phyloP scores from a whole-genome alignment of 1,139 yeast genomes.

The Pichia sp. region DNA sequence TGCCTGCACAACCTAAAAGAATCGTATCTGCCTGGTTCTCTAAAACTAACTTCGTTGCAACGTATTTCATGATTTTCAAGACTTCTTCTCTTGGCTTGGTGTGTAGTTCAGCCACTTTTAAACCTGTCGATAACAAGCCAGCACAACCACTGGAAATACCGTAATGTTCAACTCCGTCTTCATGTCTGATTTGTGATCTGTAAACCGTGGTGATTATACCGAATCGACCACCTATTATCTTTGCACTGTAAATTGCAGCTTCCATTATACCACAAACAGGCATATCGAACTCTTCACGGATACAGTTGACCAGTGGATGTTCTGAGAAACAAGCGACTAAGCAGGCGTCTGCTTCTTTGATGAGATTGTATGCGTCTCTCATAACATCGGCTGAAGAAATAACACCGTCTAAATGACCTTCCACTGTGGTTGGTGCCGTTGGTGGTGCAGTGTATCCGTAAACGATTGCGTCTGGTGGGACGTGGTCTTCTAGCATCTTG shows the following conservation, averaged over 20 bases:
- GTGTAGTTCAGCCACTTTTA: conserved; percentile 35
- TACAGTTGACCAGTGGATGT: conserved; percentile 32
- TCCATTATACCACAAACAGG: conserved; percentile 34
- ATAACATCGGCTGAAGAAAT: conserved; percentile 31
- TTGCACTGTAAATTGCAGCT: conserved; percentile 26
- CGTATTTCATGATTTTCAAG: conserved; percentile 27
- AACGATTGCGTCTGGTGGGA: conserved; percentile 30
- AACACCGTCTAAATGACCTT: conserved; percentile 34
- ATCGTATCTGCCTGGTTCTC: conserved; percentile 33
- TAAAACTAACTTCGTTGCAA: conserved; percentile 29
- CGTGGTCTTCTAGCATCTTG: conserved; percentile 25
- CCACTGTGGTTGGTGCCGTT: conserved; percentile 30
- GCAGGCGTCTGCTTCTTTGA: conserved; percentile 30
- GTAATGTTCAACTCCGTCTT: conserved; percentile 29
- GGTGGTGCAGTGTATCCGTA: conserved; percentile 31
- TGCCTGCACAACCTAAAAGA: conserved; percentile 38
- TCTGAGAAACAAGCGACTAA: conserved; percentile 34
- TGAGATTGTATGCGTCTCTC: conserved; percentile 29
- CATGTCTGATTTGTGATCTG: conserved; percentile 30
- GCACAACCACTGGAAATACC: conserved; percentile 34
- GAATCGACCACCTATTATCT: conserved; percentile 25
- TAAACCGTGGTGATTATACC: conserved; percentile 29
- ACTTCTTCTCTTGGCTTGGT: conserved; percentile 34
- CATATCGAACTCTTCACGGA: conserved; percentile 32
- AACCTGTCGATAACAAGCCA: conserved; percentile 34